phyloP scores from a whole-genome alignment of 2,329 filamentous ascomycete species.

The Whalleya microplaca region DNA sequence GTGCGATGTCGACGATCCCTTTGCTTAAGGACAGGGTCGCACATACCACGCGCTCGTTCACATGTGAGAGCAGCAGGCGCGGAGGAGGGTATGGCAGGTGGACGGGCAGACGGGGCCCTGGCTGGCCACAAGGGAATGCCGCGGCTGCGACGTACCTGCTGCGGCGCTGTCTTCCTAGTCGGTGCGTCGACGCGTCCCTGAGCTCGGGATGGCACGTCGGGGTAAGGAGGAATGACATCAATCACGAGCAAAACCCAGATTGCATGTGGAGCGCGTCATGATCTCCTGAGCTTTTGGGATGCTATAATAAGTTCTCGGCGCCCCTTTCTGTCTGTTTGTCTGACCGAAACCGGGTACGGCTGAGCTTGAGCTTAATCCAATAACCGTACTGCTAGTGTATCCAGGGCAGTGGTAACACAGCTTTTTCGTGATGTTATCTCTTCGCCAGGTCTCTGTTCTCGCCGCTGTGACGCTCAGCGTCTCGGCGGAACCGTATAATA shows the following conservation, averaged over 20 bases:
- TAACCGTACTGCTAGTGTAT: too few species aligned
- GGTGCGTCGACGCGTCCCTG: not conserved
- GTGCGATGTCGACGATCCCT: slow-evolving; percentile 8
- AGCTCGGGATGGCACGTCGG: not conserved
- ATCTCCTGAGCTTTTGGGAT: not conserved
- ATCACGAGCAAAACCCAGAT: not conserved
- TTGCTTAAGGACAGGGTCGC: slow-evolving; percentile 14
- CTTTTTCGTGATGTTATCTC: slow-evolving; percentile 23
- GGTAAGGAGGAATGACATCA: not conserved
- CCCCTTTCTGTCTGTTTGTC: not conserved
- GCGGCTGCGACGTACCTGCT: too few species aligned
- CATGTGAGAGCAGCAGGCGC: slow-evolving; percentile 23
- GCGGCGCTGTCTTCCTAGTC: not conserved
- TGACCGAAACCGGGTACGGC: not conserved
- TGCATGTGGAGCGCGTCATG: not conserved
- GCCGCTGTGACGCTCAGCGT: slow-evolving; percentile 16
- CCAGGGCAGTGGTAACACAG: not conserved
- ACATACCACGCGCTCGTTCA: slow-evolving; percentile 14
- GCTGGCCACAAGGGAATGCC: too few species aligned
- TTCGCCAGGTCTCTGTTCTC: slow-evolving; percentile 17
- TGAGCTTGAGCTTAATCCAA: slow-evolving; percentile 14
- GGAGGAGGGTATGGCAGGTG: slow-evolving; percentile 1
- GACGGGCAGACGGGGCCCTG: too few species aligned
- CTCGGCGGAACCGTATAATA: slow-evolving; percentile 46
- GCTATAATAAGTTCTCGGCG: not conserved